Base-by-base conservation (phyloP, 495 filamentous ascomycete genomes). In the Penicillium daleae region DNA sequence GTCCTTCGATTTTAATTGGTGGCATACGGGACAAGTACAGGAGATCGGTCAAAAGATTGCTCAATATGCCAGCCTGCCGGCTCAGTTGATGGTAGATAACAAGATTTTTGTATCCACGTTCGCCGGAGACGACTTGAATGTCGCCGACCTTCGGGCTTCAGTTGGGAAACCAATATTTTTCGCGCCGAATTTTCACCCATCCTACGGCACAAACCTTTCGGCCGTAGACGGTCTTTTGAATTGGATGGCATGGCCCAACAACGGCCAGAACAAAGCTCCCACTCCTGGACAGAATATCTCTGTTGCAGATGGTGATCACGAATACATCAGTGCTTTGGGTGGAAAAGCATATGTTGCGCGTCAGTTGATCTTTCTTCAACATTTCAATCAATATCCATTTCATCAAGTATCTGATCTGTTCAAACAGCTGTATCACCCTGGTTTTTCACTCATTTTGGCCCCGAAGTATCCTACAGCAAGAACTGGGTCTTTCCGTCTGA, bases 1-100 rank as follows among this genome's bases (percentile, higher is more conserved):
- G 24, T 87, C 84, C 6, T 88, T 87, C 59, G 84, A 87, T 66
- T 86, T 84, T 74, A 83, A 83, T 63, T 87, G 78, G 76, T 86
- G 75, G 66, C 62, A 74, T n/a, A 72, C 66, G 4, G 67, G 68
- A 4, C 75, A 85, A 27, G 81, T 81, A 5, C 63, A 61, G 0
- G 68, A 65, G 6, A 76, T 86, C 13, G 83, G 82, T 3, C 66
- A 71, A 27, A 81, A 80, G 68, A 81, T 86, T 60, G 72, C 73
- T 9, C 70, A 82, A 56, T 87, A 84, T 64, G 78, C 67, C 4
- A 66, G 66, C 44, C 65, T 75, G n/a, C 70, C 81, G 0, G 84
- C 80, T 3, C 86, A 88, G 63, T 74, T 87, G 24, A 81, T 75
- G 60, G 78, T 86, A 1, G 82, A 85, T 57, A 74, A 75, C 60